Evolutionary conservation across 1,284 basidiomycete species (phyloP).

Genomic region (Amylostereum chailletii): DNA sequence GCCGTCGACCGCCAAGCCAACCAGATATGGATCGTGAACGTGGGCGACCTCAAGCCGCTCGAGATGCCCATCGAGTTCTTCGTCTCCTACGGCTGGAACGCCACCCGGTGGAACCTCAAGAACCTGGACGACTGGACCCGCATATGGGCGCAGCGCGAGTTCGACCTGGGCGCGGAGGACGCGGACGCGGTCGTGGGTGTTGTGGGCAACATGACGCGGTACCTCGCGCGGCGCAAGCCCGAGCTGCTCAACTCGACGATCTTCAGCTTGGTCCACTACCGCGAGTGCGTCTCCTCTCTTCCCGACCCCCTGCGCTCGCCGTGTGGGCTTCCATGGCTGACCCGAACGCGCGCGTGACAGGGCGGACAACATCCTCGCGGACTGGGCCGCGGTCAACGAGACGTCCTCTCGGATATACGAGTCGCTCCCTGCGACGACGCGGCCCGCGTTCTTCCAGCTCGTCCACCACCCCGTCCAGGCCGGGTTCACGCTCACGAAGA

Average conservation of each 20-base stretch:
- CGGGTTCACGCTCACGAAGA: slow-evolving; percentile 43
- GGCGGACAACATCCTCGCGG: slow-evolving; percentile 44
- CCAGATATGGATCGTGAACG: slow-evolving; percentile 52
- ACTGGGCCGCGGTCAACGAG: slow-evolving; percentile 38
- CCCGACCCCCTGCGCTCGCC: slow-evolving; percentile 3
- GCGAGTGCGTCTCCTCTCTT: slow-evolving; percentile 41
- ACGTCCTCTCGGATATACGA: slow-evolving; percentile 52
- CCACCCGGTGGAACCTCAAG: slow-evolving; percentile 39
- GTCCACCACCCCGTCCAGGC: slow-evolving; percentile 57
- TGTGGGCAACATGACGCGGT: slow-evolving; percentile 49
- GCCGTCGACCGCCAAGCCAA: slow-evolving; percentile 49
- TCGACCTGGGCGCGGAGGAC: slow-evolving; percentile 34
- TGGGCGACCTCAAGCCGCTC: slow-evolving; percentile 67
- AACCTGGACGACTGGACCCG: slow-evolving; percentile 47
- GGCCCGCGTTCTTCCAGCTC: slow-evolving; percentile 61
- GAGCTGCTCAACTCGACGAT: slow-evolving; percentile 58
- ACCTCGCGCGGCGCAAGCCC: slow-evolving; percentile 57
- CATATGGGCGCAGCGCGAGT: slow-evolving; percentile 58
- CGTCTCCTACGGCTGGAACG: slow-evolving; percentile 54
- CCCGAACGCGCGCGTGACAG: slow-evolving; percentile 19
- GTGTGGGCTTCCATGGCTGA: no score
- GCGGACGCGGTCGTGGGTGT: slow-evolving; percentile 39
- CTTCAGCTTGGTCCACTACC: slow-evolving; percentile 55
- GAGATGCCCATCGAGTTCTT: slow-evolving; percentile 68
- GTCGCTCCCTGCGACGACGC: slow-evolving; percentile 30